These are phyloP conservation scores for Geranium incanum DNA, from an alignment of 441 rosid species.

Conservation along the genomic window DNA sequence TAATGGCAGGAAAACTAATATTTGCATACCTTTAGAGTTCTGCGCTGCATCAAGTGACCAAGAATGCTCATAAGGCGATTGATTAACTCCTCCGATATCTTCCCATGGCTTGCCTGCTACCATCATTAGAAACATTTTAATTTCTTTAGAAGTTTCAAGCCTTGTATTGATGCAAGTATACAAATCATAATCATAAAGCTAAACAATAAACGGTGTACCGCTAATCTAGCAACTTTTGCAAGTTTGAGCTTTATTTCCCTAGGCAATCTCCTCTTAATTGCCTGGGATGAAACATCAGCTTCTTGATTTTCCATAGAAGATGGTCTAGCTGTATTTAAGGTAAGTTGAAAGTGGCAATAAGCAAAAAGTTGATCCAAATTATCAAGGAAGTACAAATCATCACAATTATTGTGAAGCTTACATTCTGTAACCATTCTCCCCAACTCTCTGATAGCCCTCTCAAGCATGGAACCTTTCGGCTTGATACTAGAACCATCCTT, in stretches of 20 bases:
- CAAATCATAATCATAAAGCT: not conserved
- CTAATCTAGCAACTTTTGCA: constrained; percentile 89
- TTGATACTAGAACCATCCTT: constrained; percentile 55
- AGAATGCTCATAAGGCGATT: constrained; percentile 86
- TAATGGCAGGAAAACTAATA: no score
- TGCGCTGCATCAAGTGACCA: constrained; percentile 88
- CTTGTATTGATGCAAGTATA: not conserved
- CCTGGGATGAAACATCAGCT: constrained; percentile 62
- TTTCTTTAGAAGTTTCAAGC: not conserved
- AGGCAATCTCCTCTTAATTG: constrained; percentile 88
- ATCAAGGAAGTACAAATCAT: not conserved
- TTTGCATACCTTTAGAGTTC: constrained; percentile 74
- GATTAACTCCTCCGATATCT: constrained; percentile 68
- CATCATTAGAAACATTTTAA: constrained; percentile 20
- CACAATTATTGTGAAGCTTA: constrained; percentile 34
- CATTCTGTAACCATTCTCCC: constrained; percentile 89
- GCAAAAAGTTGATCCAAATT: not conserved
- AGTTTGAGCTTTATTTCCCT: constrained; percentile 81
- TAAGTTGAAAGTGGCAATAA: not conserved
- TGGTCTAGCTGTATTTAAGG: constrained; percentile 64
- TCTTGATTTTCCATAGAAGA: constrained; percentile 74
- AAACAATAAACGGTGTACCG: constrained; percentile 39
- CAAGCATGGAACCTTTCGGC: constrained; percentile 60
- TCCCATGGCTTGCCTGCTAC: constrained; percentile 89
- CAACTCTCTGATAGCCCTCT: constrained; percentile 82